A percentile compares a stretch with the other conserved stretches of the same genome.
phyloP scores from a whole-genome alignment of 1,284 basidiomycete genomes.

The Pyrrhoderma noxium region DNA sequence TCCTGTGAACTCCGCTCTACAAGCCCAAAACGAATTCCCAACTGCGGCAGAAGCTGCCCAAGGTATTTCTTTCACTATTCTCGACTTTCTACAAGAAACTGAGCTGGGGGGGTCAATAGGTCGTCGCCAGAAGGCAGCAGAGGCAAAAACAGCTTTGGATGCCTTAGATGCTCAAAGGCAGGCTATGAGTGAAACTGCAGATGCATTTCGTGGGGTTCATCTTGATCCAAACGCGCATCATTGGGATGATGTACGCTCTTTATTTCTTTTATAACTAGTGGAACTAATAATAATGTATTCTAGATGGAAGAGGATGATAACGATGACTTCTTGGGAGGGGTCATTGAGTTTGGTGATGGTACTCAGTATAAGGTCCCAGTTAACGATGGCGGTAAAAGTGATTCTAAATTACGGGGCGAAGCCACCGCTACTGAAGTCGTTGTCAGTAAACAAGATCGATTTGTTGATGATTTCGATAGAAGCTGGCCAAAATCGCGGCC shows the following conservation, averaged over 20 bases:
- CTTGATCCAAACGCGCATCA: constrained; percentile 88
- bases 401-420: constrained; percentile 1
- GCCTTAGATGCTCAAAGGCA: constrained; percentile 41
- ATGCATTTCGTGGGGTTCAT: constrained; percentile 88
- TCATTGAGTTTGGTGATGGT: constrained; percentile 91
- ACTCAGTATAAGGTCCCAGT: constrained; percentile 76
- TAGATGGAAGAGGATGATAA: constrained; percentile 81
- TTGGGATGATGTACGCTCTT: constrained; percentile 78
- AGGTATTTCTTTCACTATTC: constrained; percentile 38
- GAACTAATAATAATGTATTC: background rate
- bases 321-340: constrained; percentile 80
- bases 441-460: constrained; percentile 70
- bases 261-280: constrained; percentile 1
- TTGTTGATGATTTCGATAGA: constrained; percentile 86
- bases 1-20: constrained; percentile 27
- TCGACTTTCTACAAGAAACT: too few relatives aligned
- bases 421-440: constrained; percentile 21
- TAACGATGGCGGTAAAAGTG: constrained; percentile 30
- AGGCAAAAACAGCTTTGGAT: constrained; percentile 26
- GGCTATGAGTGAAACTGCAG: constrained; percentile 66
- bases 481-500: constrained; percentile 75
- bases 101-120: background rate
- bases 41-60: constrained; percentile 89
- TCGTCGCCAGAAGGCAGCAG: constrained; percentile 13
- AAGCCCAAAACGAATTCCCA: constrained; percentile 65